Evolutionary conservation across 208 protist species (phyloP).

Genomic region (Tritrichomonas foetus): DNA sequence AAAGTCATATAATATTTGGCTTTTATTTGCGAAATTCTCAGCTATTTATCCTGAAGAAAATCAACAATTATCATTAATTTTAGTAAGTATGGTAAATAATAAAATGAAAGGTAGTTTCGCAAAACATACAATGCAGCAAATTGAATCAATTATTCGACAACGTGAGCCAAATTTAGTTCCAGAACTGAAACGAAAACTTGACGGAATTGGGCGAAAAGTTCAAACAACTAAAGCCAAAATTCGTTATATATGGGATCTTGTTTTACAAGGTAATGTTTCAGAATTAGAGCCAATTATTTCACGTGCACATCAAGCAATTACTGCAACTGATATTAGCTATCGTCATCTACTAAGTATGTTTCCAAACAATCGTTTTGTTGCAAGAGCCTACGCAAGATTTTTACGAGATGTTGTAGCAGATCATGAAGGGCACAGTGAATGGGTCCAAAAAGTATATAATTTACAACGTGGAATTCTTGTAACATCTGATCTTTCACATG

Average conservation of each 20-base stretch:
- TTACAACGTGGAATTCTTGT: neutral
- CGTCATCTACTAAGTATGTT: neutral
- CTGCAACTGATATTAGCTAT: neutral
- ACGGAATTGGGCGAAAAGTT: neutral
- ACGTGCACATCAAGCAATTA: neutral
- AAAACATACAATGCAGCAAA: neutral
- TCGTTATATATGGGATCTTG: neutral
- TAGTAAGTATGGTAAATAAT: neutral
- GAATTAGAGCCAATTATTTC: neutral
- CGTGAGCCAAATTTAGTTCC: neutral
- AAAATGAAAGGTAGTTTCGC: neutral
- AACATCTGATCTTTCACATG: neutral
- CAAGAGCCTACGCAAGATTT: neutral
- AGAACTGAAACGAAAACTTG: neutral
- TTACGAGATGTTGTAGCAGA: neutral
- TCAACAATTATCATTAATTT: neutral
- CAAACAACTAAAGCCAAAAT: neutral
- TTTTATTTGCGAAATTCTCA: neutral
- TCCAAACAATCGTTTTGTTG: neutral
- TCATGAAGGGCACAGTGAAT: neutral
- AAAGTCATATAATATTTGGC: neutral
- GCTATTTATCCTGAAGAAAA: constrained; percentile 1
- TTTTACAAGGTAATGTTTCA: neutral
- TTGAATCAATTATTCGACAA: neutral
- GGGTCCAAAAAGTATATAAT: neutral